Conservation (phyloP, 352 stramenopile genomes). For the Globisporangium barbulae region DNA sequence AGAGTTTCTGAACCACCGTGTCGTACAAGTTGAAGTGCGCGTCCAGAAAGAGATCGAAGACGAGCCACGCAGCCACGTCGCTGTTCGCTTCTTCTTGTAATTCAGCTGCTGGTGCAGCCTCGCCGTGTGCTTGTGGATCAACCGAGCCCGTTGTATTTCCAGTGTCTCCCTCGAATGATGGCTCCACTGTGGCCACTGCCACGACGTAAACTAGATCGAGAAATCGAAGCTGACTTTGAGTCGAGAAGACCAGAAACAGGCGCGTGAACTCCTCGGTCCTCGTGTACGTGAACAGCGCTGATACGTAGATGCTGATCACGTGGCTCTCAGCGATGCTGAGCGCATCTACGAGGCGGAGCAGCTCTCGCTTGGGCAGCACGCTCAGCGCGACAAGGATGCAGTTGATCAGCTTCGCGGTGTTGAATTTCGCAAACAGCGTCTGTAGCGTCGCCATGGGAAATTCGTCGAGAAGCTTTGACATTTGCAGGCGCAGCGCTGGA, state of each 20-base stretch:
- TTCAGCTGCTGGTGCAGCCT: neutral
- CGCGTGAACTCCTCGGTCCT: constrained; percentile 29
- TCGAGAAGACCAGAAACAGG: constrained; percentile 41
- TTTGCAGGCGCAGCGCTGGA: constrained; percentile 19
- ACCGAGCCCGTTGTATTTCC: constrained; percentile 5
- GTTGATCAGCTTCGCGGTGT: constrained; percentile 36
- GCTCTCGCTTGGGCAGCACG: constrained; percentile 38
- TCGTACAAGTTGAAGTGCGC: constrained; percentile 32
- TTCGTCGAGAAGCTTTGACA: constrained; percentile 38
- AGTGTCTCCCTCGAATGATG: constrained; percentile 13
- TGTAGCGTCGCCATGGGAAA: constrained; percentile 53
- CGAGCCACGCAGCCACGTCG: constrained; percentile 4
- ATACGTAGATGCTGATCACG: constrained; percentile 39
- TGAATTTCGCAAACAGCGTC: constrained; percentile 52
- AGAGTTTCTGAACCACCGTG: constrained; percentile 45
- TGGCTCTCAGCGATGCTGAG: constrained; percentile 29
- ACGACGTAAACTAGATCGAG: constrained; percentile 28
- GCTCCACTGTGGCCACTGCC: constrained; percentile 2
- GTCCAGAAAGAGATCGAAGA: constrained; percentile 54
- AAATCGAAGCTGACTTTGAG: constrained; percentile 32
- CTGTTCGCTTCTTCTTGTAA: neutral
- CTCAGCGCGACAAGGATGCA: constrained; percentile 31
- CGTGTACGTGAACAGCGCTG: constrained; percentile 32
- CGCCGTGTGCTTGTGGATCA: neutral
- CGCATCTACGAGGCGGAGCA: constrained; percentile 46